These are phyloP conservation scores for Trichoderma citrinoviride DNA, from an alignment of 2,329 filamentous ascomycete species.

Conservation along the genomic window DNA sequence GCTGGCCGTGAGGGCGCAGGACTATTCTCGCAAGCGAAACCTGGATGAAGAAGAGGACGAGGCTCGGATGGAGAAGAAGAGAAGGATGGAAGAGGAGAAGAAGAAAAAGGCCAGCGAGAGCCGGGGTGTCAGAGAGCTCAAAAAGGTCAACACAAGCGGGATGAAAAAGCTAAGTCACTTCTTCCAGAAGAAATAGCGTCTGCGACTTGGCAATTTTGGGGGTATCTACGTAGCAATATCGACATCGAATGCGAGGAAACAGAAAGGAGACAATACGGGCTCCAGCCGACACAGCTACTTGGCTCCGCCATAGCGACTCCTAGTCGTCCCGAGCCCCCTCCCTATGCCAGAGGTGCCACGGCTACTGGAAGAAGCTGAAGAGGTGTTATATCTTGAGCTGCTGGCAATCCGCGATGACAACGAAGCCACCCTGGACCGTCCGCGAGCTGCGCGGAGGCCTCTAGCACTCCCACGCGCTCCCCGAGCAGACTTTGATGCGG, in stretches of 20 bases:
- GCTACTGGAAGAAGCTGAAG: conserved; percentile 31
- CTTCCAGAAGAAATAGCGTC: conserved; percentile 67
- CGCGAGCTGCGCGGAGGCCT: conserved; percentile 15
- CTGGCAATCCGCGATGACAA: conserved; percentile 26
- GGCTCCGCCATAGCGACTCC: conserved; percentile 36
- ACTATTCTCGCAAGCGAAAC: conserved; percentile 68
- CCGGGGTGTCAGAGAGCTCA: conserved; percentile 72
- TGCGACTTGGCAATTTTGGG: conserved; percentile 25
- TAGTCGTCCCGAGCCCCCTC: conserved; percentile 34
- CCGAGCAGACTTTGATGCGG: conserved; percentile 31
- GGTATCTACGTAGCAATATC: conserved; percentile 31
- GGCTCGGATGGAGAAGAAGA: conserved; percentile 72
- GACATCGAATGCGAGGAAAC: conserved; percentile 15
- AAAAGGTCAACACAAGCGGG: conserved; percentile 84
- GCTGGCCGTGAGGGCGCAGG: conserved; percentile 63
- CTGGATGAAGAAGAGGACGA: conserved; percentile 66
- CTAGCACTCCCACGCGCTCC: conserved; percentile 30
- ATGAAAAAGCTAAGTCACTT: conserved; percentile 98
- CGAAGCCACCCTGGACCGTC: conserved; percentile 30
- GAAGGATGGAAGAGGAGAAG: conserved; percentile 85
- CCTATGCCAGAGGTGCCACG: conserved; percentile 35
- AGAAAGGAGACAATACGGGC: not conserved
- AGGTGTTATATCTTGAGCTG: conserved; percentile 31
- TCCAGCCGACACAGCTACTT: conserved; percentile 27
- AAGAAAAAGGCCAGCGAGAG: conserved; percentile 74